Evolutionary conservation across 352 stramenopile species (phyloP).

Genomic region (Globisporangium sylvaticum): DNA sequence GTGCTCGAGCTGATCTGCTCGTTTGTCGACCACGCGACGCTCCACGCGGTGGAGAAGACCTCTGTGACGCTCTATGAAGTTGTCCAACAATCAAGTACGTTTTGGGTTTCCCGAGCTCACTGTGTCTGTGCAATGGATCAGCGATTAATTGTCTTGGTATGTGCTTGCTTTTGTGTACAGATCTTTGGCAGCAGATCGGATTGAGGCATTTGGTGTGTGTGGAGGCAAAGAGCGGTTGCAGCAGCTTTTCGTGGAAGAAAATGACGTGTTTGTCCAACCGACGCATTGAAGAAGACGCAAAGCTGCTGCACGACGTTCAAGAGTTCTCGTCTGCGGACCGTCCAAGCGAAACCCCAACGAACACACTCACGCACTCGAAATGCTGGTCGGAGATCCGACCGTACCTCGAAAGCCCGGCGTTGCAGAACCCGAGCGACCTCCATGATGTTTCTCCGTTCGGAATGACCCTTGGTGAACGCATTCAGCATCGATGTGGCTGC

Average conservation of each 20-base stretch:
- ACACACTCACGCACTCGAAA: slow-evolving; percentile 62
- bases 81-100: slow-evolving; percentile 37
- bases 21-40: slow-evolving; percentile 48
- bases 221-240: slow-evolving; percentile 11
- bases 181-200: slow-evolving; percentile 38
- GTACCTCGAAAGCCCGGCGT: slow-evolving; percentile 19
- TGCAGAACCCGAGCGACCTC: slow-evolving; percentile 30
- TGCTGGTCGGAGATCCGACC: slow-evolving; percentile 60
- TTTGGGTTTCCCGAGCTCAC: slow-evolving; percentile 7
- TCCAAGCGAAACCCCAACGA: slow-evolving; percentile 45
- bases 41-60: slow-evolving; percentile 52
- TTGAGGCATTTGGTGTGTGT: slow-evolving; percentile 25
- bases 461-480: slow-evolving; percentile 53
- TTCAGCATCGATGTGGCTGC: slow-evolving; percentile 70
- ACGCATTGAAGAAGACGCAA: slow-evolving; percentile 26
- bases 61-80: slow-evolving; percentile 28
- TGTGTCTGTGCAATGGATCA: not conserved
- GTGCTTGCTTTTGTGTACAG: slow-evolving; percentile 22
- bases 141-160: not conserved
- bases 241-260: slow-evolving; percentile 39
- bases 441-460: slow-evolving; percentile 34
- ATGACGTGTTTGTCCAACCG: slow-evolving; percentile 42
- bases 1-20: slow-evolving; percentile 48
- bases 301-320: slow-evolving; percentile 34
- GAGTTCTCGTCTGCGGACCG: slow-evolving; percentile 55